Evolutionary conservation across 2,329 filamentous ascomycete species (phyloP).

Genomic region (Exserohilum turcica): DNA sequence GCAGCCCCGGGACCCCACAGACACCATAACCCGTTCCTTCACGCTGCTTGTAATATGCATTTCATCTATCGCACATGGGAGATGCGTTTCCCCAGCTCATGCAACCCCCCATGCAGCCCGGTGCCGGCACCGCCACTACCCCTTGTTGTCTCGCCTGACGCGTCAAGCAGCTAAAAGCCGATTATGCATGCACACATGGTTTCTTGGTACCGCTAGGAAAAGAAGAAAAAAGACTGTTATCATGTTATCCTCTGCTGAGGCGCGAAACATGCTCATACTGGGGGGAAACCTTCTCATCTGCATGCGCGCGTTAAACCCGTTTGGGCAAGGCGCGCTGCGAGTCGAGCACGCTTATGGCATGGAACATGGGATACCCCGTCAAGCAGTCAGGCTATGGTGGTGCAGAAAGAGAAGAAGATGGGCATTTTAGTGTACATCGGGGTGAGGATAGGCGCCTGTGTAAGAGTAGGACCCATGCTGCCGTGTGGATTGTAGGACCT

Average conservation of each 20-base stretch:
- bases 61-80: conserved; percentile 22
- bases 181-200: no score
- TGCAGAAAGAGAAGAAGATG: not conserved
- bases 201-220: no score
- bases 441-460: not conserved
- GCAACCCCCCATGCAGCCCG: conserved; percentile 12
- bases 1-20: conserved; percentile 6
- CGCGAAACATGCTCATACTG: conserved; percentile 25
- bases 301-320: conserved; percentile 12
- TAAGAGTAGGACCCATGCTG: not conserved
- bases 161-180: no score
- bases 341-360: not conserved
- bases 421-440: no score
- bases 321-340: conserved; percentile 15
- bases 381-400: not conserved
- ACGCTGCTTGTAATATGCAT: conserved; percentile 4
- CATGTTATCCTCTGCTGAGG: not conserved
- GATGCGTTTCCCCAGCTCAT: conserved; percentile 14
- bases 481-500: conserved; percentile 1
- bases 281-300: conserved; percentile 21
- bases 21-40: not conserved
- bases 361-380: not conserved
- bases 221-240: not conserved
- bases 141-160: not conserved
- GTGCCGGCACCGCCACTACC: conserved; percentile 5